These are phyloP conservation scores for Irpex sp. DNA, from an alignment of 1,284 basidiomycete genomes.

Conservation along the genomic window DNA sequence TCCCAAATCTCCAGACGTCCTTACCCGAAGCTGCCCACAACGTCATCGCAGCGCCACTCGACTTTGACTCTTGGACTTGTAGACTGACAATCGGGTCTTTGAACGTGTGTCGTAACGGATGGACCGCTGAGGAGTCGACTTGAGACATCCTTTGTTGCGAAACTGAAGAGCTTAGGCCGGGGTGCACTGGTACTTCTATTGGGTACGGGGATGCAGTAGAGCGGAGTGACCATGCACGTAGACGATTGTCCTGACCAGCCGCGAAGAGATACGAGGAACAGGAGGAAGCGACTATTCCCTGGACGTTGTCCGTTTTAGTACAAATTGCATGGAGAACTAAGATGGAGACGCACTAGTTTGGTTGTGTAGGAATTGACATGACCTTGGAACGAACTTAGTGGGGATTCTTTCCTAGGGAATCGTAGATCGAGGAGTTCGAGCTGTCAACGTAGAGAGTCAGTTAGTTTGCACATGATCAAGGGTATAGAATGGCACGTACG, in stretches of 20 bases:
- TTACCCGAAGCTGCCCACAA: constrained; percentile 13
- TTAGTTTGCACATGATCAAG: not conserved
- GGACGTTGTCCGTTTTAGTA: not conserved
- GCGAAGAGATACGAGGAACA: constrained; percentile 67
- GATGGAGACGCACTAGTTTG: constrained; percentile 38
- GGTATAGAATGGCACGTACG: constrained; percentile 33
- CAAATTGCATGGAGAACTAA: not conserved
- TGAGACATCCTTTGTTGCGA: not conserved
- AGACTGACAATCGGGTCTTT: constrained; percentile 5
- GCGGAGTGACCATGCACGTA: constrained; percentile 65
- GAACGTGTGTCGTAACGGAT: constrained; percentile 7
- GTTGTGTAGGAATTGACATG: constrained; percentile 52
- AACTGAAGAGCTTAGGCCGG: not conserved
- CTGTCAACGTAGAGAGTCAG: constrained; percentile 28
- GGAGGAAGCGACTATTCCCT: constrained; percentile 63
- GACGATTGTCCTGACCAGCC: constrained; percentile 60
- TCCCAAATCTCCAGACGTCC: constrained; percentile 13
- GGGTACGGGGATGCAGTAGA: constrained; percentile 33
- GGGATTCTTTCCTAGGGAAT: constrained; percentile 39
- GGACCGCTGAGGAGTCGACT: not conserved
- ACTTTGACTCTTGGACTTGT: constrained; percentile 7
- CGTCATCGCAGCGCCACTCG: constrained; percentile 1
- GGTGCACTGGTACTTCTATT: not conserved
- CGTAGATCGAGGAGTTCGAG: constrained; percentile 65
- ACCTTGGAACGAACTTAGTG: constrained; percentile 46